phyloP scores from a whole-genome alignment of 2,329 filamentous ascomycete species.

The Diaporthe citriasiana region DNA sequence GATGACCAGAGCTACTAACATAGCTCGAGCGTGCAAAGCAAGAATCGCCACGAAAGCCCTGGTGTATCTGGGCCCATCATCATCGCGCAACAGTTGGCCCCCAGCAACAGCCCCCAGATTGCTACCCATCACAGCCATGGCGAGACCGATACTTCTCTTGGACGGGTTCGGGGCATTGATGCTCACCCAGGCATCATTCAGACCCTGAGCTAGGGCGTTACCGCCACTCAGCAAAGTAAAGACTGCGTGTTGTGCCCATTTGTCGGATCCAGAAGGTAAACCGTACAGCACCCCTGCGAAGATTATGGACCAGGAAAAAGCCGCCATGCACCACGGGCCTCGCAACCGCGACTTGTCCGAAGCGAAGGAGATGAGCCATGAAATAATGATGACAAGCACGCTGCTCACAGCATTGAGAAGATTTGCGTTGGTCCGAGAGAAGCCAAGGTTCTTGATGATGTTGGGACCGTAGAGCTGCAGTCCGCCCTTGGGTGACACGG shows the following conservation, averaged over 20 bases:
- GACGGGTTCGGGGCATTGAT: slow-evolving; percentile 38
- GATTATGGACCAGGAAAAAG: neutral
- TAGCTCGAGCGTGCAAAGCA: slow-evolving; percentile 42
- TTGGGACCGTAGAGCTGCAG: slow-evolving; percentile 42
- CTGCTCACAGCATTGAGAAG: slow-evolving; percentile 44
- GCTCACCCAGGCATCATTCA: slow-evolving; percentile 43
- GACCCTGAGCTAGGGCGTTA: slow-evolving; percentile 40
- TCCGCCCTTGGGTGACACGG: slow-evolving; percentile 40
- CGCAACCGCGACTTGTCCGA: slow-evolving; percentile 35
- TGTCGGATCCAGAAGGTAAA: neutral
- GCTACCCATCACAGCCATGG: slow-evolving; percentile 43
- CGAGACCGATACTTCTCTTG: slow-evolving; percentile 41
- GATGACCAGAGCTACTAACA: neutral
- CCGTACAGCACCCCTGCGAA: neutral
- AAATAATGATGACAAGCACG: slow-evolving; percentile 41
- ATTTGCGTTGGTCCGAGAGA: slow-evolving; percentile 43
- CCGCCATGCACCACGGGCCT: neutral
- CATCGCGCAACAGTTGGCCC: slow-evolving; percentile 38
- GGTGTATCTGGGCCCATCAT: slow-evolving; percentile 40
- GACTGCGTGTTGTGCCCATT: slow-evolving; percentile 38
- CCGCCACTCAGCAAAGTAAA: slow-evolving; percentile 42
- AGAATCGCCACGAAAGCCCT: slow-evolving; percentile 42
- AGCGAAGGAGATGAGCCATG: slow-evolving; percentile 32
- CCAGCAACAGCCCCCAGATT: slow-evolving; percentile 41
- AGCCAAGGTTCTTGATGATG: slow-evolving; percentile 44